phyloP scores from a whole-genome alignment of 2,329 filamentous ascomycete species.

The Fusarium kyushuense region DNA sequence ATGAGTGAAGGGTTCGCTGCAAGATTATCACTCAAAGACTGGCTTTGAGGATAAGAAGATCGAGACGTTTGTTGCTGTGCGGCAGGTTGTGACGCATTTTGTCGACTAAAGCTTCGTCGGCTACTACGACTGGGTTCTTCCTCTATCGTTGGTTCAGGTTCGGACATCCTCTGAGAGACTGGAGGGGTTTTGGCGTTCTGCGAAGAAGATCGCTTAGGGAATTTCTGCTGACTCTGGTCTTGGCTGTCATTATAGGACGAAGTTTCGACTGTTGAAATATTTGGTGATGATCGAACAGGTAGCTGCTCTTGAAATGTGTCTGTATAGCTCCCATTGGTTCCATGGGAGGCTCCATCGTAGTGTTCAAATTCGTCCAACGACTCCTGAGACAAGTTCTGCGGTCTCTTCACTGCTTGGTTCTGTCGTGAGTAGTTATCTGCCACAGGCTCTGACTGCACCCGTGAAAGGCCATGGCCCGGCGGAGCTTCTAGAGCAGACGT shows the following conservation, averaged over 20 bases:
- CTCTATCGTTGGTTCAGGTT: conserved; percentile 46
- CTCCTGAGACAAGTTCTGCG: conserved; percentile 64
- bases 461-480: conserved; percentile 65
- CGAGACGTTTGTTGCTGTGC: conserved; percentile 48
- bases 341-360: conserved; percentile 56
- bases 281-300: conserved; percentile 52
- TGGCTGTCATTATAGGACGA: conserved; percentile 61
- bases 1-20: conserved; percentile 69
- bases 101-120: conserved; percentile 37
- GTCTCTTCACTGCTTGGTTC: conserved; percentile 59
- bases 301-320: conserved; percentile 51
- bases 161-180: conserved; percentile 51
- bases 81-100: conserved; percentile 35
- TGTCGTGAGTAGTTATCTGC: conserved; percentile 70
- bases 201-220: conserved; percentile 68
- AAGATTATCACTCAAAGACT: conserved; percentile 48
- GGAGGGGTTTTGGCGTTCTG: conserved; percentile 61
- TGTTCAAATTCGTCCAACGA: conserved; percentile 59
- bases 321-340: conserved; percentile 43
- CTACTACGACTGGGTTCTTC: conserved; percentile 62
- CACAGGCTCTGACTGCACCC: conserved; percentile 77
- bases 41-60: conserved; percentile 45
- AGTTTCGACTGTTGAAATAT: conserved; percentile 71
- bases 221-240: conserved; percentile 50
- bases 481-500: conserved; percentile 58